These are phyloP conservation scores for Plantago elongata DNA, from an alignment of 257 asterid genomes.

Conservation along the genomic window DNA sequence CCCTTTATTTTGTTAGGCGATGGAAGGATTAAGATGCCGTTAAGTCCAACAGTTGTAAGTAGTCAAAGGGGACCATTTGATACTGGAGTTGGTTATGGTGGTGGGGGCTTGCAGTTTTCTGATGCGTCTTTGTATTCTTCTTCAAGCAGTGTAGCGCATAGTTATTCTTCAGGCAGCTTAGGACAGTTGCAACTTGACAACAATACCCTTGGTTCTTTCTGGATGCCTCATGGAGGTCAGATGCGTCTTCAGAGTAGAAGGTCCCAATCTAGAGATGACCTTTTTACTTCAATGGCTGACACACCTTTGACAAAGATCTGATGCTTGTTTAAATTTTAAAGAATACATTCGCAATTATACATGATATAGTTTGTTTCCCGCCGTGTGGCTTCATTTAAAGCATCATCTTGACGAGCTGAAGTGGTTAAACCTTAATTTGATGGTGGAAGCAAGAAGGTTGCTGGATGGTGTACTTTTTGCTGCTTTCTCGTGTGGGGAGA, in stretches of 20 bases:
- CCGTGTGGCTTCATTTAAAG: constrained; percentile 11
- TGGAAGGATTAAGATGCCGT: constrained; percentile 76
- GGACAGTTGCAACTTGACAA: constrained; percentile 71
- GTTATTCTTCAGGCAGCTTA: constrained; percentile 85
- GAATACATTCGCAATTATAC: constrained; percentile 7
- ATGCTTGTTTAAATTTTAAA: not conserved
- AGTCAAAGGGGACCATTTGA: constrained; percentile 55
- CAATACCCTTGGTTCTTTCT: constrained; percentile 42
- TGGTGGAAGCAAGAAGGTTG: constrained; percentile 1
- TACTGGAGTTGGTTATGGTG: constrained; percentile 39
- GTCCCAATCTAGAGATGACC: constrained; percentile 95
- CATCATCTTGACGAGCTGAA: not conserved
- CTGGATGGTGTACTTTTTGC: not conserved
- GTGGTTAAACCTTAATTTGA: not conserved
- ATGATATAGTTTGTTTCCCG: not conserved
- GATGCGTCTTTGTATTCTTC: constrained; percentile 64
- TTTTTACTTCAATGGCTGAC: constrained; percentile 62
- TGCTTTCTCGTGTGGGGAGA: not conserved
- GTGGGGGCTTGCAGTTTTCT: constrained; percentile 43
- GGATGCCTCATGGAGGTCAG: constrained; percentile 66
- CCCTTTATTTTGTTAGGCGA: constrained; percentile 44
- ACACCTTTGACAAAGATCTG: constrained; percentile 49
- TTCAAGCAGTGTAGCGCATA: constrained; percentile 70
- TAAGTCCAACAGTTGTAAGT: constrained; percentile 75
- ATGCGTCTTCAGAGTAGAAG: constrained; percentile 80